Percentiles rank a stretch among this genome's conserved stretches.
phyloP scores from a whole-genome alignment of 768 basidiomycete genomes.

The Amanita muscaria region DNA sequence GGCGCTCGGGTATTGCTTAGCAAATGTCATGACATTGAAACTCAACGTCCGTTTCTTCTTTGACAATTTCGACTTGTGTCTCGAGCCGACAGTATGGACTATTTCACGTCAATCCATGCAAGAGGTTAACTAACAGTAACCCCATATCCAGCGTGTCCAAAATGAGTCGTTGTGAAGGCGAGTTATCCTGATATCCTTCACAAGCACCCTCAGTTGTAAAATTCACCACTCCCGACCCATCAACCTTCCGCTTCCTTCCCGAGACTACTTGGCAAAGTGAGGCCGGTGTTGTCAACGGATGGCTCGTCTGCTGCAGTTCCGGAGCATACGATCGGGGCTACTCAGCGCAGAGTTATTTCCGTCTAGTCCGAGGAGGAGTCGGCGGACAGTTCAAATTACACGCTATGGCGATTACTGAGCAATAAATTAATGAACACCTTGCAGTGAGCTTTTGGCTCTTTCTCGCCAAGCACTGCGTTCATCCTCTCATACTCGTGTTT shows the following conservation, averaged over 20 bases:
- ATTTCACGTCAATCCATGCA: not conserved
- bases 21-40: slow-evolving; percentile 10
- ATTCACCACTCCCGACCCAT: slow-evolving; percentile 3
- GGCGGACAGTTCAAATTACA: no score
- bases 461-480: no score
- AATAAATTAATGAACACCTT: no score
- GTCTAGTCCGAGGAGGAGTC: no score
- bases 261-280: slow-evolving; percentile 16
- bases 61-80: slow-evolving; percentile 7
- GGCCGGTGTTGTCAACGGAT: slow-evolving; percentile 11
- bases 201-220: slow-evolving; percentile 2
- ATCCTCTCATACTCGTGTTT: no score
- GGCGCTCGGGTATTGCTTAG: slow-evolving; percentile 5
- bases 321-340: slow-evolving; percentile 4
- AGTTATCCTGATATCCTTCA: not conserved
- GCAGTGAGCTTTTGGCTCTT: no score
- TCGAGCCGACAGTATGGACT: slow-evolving; percentile 5
- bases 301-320: slow-evolving; percentile 13
- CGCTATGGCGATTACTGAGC: no score
- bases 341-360: not conserved
- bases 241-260: slow-evolving; percentile 17
- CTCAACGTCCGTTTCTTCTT: slow-evolving; percentile 1
- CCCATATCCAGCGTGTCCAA: not conserved
- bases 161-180: slow-evolving; percentile 3
- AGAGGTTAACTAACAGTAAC: slow-evolving; percentile 1